phyloP scores from a whole-genome alignment of 768 basidiomycete species.

The Mycena alexandri region DNA sequence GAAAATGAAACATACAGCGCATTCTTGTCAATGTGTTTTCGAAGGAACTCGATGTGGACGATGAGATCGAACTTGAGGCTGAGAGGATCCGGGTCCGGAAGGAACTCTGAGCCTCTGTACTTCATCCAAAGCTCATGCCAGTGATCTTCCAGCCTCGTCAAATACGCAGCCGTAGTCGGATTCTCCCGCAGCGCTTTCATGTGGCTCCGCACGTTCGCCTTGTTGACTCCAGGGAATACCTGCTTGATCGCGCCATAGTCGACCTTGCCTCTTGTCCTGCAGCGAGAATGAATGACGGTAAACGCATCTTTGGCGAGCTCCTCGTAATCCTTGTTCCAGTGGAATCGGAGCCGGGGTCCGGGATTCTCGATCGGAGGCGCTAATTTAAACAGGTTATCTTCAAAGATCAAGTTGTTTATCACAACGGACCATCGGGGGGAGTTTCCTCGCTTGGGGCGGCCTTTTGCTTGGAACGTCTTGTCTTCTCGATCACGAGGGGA shows the following conservation, averaged over 20 bases:
- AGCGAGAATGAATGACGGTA: conserved; percentile 85
- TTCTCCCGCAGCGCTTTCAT: conserved; percentile 70
- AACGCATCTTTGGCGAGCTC: conserved; percentile 90
- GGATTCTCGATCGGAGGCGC: conserved; percentile 40
- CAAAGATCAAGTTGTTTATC: no score
- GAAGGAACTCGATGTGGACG: conserved; percentile 84
- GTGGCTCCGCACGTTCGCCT: conserved; percentile 79
- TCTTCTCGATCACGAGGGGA: conserved; percentile 51
- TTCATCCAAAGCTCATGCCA: conserved; percentile 86
- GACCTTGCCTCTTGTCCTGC: conserved; percentile 68
- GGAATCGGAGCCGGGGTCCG: conserved; percentile 74
- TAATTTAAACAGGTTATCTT: background rate
- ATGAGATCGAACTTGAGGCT: conserved; percentile 85
- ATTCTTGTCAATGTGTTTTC: conserved; percentile 87
- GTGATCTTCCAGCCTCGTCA: conserved; percentile 81
- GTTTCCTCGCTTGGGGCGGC: background rate
- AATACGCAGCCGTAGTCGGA: conserved; percentile 79
- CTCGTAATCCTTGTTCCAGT: conserved; percentile 90
- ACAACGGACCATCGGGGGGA: conserved; percentile 43
- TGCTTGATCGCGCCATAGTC: conserved; percentile 83
- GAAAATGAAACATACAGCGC: conserved; percentile 73
- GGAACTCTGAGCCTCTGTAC: conserved; percentile 71
- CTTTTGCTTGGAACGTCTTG: conserved; percentile 40
- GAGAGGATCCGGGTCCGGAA: conserved; percentile 79
- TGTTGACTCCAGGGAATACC: conserved; percentile 82